These are phyloP conservation scores for Epichloe sp. DNA, from an alignment of 2,329 filamentous ascomycete species.

Conservation along the genomic window DNA sequence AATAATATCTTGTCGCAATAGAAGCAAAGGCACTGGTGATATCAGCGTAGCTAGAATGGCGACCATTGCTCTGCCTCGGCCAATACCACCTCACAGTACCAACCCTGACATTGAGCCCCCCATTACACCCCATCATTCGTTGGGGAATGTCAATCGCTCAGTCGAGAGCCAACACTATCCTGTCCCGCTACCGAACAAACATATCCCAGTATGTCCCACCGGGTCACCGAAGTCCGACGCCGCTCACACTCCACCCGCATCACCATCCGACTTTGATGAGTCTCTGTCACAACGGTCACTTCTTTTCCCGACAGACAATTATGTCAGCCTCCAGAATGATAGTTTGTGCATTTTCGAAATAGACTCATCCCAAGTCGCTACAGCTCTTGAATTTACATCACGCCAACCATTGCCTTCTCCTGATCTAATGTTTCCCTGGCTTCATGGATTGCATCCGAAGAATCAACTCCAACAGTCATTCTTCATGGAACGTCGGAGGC, in stretches of 20 bases:
- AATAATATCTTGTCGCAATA: neutral
- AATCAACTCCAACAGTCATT: slow-evolving; percentile 86
- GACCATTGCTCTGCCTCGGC: slow-evolving; percentile 39
- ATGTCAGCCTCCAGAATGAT: slow-evolving; percentile 36
- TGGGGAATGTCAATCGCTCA: slow-evolving; percentile 17
- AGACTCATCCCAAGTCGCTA: slow-evolving; percentile 51
- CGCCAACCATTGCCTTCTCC: slow-evolving; percentile 74
- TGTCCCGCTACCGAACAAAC: slow-evolving; percentile 66
- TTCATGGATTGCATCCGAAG: slow-evolving; percentile 80
- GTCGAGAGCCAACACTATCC: slow-evolving; percentile 14
- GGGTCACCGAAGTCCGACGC: slow-evolving; percentile 47
- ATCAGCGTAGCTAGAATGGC: slow-evolving; percentile 28
- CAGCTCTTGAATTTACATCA: slow-evolving; percentile 63
- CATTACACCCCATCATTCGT: slow-evolving; percentile 27
- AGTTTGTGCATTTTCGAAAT: slow-evolving; percentile 58
- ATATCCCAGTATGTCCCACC: slow-evolving; percentile 78
- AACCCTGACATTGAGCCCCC: slow-evolving; percentile 26
- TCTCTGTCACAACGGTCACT: slow-evolving; percentile 49
- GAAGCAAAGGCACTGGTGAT: neutral
- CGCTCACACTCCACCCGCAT: slow-evolving; percentile 50
- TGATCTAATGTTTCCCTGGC: slow-evolving; percentile 85
- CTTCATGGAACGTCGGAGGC: slow-evolving; percentile 65
- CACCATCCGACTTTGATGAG: slow-evolving; percentile 44
- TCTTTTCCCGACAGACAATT: slow-evolving; percentile 59
- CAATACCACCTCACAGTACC: slow-evolving; percentile 31